A percentile compares a stretch with the other conserved stretches of the same genome.
These are phyloP conservation scores for Vaccinium vitisidaea DNA, from an alignment of 148 eudicot genomes.

Conservation along the genomic window DNA sequence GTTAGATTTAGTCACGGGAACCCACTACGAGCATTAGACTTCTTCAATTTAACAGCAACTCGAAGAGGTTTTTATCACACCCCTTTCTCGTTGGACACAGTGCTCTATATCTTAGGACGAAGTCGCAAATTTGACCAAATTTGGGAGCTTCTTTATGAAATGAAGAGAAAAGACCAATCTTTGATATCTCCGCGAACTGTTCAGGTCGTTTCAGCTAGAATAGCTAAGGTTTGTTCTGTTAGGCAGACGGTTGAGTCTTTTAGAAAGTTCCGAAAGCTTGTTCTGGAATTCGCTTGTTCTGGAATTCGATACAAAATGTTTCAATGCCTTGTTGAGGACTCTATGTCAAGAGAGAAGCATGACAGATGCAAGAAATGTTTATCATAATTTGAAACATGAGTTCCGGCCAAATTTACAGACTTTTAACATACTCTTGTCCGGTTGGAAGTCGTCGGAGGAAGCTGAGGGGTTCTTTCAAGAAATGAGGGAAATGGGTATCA, in stretches of 20 bases:
- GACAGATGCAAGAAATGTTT: constrained; percentile 81
- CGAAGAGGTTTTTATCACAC: constrained; percentile 66
- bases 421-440: constrained; percentile 73
- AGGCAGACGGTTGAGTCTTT: constrained; percentile 74
- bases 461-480: constrained; percentile 71
- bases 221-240: constrained; percentile 78
- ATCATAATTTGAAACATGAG: constrained; percentile 56
- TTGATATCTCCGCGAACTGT: constrained; percentile 66
- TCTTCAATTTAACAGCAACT: constrained; percentile 41
- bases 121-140: constrained; percentile 50
- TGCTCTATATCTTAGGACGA: constrained; percentile 79
- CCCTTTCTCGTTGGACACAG: constrained; percentile 63
- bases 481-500: constrained; percentile 73
- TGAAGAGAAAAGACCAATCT: constrained; percentile 49
- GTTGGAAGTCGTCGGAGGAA: constrained; percentile 82
- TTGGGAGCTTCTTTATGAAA: constrained; percentile 66
- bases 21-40: constrained; percentile 60
- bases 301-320: constrained; percentile 49
- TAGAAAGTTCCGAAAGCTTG: constrained; percentile 52
- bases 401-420: constrained; percentile 69
- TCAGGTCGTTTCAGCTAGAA: constrained; percentile 64
- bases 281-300: no score
- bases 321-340: constrained; percentile 68
- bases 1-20: constrained; percentile 71
- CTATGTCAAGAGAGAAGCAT: constrained; percentile 84